Conservation (phyloP, 805 yeast genomes). For the Kodamaea laetipori region DNA sequence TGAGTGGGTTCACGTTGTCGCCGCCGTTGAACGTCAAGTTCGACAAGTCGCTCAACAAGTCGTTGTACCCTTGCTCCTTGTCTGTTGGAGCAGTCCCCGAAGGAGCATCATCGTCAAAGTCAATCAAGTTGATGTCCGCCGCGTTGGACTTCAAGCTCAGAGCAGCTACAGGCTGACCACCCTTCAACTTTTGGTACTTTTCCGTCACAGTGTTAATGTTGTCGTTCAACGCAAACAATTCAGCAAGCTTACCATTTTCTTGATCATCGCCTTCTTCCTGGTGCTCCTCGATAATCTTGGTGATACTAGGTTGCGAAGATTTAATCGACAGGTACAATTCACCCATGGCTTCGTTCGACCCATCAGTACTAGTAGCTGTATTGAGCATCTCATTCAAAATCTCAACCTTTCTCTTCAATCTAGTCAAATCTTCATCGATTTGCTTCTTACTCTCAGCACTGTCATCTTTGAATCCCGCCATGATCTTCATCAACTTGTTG, state of each 20-base stretch:
- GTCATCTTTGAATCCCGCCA: slow-evolving; percentile 97
- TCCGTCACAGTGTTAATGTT: slow-evolving; percentile 66
- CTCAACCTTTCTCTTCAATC: slow-evolving; percentile 82
- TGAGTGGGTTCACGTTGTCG: slow-evolving; percentile 30
- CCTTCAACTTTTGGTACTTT: slow-evolving; percentile 65
- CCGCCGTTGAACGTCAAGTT: slow-evolving; percentile 52
- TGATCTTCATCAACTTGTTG: slow-evolving; percentile 91
- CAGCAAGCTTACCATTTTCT: slow-evolving; percentile 52
- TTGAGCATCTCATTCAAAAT: slow-evolving; percentile 84
- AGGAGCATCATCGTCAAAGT: slow-evolving; percentile 46
- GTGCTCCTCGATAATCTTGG: slow-evolving; percentile 81
- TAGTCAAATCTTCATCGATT: slow-evolving; percentile 80
- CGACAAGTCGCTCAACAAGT: slow-evolving; percentile 71
- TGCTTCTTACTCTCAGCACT: slow-evolving; percentile 74
- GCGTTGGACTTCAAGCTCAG: slow-evolving; percentile 21
- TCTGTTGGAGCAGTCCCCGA: slow-evolving; percentile 32
- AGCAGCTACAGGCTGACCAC: slow-evolving; percentile 64
- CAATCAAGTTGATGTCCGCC: slow-evolving; percentile 42
- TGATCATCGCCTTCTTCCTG: slow-evolving; percentile 53
- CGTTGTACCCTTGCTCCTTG: slow-evolving; percentile 52
- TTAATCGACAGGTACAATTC: slow-evolving; percentile 81
- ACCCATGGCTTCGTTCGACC: slow-evolving; percentile 69
- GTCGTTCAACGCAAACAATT: slow-evolving; percentile 71
- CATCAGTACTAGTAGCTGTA: slow-evolving; percentile 45
- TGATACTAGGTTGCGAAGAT: slow-evolving; percentile 83